phyloP scores from a whole-genome alignment of 2,329 filamentous ascomycete species.

The Gaeumannomyces tritici region DNA sequence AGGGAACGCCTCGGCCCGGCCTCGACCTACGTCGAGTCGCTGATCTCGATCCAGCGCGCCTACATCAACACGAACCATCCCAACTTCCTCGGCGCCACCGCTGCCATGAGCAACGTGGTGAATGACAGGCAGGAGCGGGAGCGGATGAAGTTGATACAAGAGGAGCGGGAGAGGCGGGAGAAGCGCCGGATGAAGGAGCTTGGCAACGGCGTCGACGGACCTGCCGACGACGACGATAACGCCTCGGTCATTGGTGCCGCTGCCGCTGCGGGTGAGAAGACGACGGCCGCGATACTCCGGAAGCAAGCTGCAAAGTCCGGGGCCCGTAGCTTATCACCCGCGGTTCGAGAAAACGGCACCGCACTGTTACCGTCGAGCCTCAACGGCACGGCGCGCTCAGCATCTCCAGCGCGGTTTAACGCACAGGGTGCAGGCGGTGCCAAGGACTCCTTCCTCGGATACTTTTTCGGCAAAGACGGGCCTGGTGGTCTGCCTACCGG shows the following conservation, averaged over 20 bases:
- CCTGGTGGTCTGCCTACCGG: slow-evolving; percentile 33
- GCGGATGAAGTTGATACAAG: slow-evolving; percentile 66
- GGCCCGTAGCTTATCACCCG: slow-evolving; percentile 72
- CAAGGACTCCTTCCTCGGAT: slow-evolving; percentile 90
- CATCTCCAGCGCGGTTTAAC: slow-evolving; percentile 53
- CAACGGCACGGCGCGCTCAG: slow-evolving; percentile 50
- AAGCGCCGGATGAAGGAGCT: slow-evolving; percentile 75
- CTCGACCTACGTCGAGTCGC: slow-evolving; percentile 85
- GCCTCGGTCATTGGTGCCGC: slow-evolving; percentile 39
- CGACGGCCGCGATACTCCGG: slow-evolving; percentile 48
- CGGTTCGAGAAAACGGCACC: slow-evolving; percentile 57
- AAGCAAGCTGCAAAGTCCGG: slow-evolving; percentile 36
- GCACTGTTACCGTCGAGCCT: slow-evolving; percentile 51
- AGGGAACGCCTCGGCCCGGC: slow-evolving; percentile 85
- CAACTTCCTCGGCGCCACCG: slow-evolving; percentile 93
- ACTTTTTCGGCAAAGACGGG: slow-evolving; percentile 97
- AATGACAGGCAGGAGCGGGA: slow-evolving; percentile 91
- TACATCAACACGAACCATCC: slow-evolving; percentile 99
- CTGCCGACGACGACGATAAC: slow-evolving; percentile 53
- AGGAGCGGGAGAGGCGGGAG: slow-evolving; percentile 81
- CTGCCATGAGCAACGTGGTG: slow-evolving; percentile 95
- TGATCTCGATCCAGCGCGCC: slow-evolving; percentile 93
- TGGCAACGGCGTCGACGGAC: slow-evolving; percentile 63
- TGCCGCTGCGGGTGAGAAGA: slow-evolving; percentile 35
- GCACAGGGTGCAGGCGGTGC: slow-evolving; percentile 51